Conservation (phyloP, 2,329 filamentous ascomycete species). For the Claviceps sp. region DNA sequence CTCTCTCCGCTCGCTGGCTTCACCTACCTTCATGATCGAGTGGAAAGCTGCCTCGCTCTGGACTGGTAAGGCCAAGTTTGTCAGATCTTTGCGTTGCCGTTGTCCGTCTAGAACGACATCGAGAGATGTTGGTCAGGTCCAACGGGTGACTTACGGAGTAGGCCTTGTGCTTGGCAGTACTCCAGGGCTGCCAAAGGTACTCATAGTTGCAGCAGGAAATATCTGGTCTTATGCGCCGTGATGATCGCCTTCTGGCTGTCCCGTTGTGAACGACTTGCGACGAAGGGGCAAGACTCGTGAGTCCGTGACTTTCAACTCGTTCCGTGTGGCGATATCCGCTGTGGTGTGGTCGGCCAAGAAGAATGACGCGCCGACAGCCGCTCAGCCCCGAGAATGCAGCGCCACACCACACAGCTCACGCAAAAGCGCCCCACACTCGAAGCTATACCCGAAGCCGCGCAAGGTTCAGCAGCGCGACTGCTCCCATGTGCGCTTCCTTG, state of each 20-base stretch:
- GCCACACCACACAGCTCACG: background rate
- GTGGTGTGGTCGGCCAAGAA: too few species aligned
- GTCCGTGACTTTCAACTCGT: background rate
- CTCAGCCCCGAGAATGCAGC: background rate
- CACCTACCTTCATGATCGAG: constrained; percentile 69
- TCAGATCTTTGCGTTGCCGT: background rate
- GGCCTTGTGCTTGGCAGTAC: constrained; percentile 53
- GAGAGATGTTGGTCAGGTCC: too few species aligned
- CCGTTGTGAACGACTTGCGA: background rate
- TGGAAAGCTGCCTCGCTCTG: constrained; percentile 89
- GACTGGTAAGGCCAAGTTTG: constrained; percentile 33
- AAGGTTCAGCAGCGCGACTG: background rate
- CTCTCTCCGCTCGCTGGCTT: background rate
- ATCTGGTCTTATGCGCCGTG: background rate
- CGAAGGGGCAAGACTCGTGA: background rate
- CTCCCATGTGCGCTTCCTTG: constrained; percentile 2
- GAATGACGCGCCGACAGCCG: background rate
- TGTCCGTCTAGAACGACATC: background rate
- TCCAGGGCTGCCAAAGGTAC: constrained; percentile 58
- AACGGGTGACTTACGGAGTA: constrained; percentile 43
- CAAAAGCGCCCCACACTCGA: background rate
- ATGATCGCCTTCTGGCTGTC: background rate
- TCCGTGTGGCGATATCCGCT: too few species aligned
- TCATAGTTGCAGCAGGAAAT: constrained; percentile 27
- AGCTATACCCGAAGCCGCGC: background rate